Base-by-base conservation (phyloP, 257 asterid genomes). In the Striga asiatica region DNA sequence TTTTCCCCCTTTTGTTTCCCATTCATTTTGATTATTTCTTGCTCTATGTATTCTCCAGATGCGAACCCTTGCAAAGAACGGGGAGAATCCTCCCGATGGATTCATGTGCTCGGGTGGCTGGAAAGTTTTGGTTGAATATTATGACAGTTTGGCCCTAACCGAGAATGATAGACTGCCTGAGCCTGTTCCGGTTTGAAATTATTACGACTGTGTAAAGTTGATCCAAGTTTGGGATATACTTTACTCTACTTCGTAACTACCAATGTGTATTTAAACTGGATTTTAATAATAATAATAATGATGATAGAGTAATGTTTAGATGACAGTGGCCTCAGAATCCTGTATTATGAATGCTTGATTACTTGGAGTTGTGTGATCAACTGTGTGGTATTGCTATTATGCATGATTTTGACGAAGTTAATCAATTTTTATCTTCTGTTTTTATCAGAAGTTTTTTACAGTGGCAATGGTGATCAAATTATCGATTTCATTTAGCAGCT, bases 51-150 rank as follows among this genome's bases (percentile, higher is more conserved):
- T 58, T 57, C 20, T 51, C 2, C 76, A 91, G 98, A 87, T 84
- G 98, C 87, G 98, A 25, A 52, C 81, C 0, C 89, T 87, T 29
- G 98, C 95, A 2, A 87, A 76, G 88, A 91, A 82, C 76, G 45
- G 64, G 48, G 98, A 91, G 60, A 84, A 39, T 51, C 97, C 97
- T 49, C 97, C 98, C 0, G 93, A 87, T 23, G 98, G 98, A 54
- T 91, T 91, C 41, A 91, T 91, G 98, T 91, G 97, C 72, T 95
- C 89, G 0, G 89, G 95, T 38, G 98, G 98, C 0, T 92, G 98
- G 98, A 29, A 84, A 71, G 98, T 92, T 29, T 61, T 92, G 94
- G 97, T 88, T 3, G 93, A 87, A 1, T 92, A 87, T 64, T 91
- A 88, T 35, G 88, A 84, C 23, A 82, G 88, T 46, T 61, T 91